phyloP scores from a whole-genome alignment of 164 flowering plant species.

The Platanus orientalis region DNA sequence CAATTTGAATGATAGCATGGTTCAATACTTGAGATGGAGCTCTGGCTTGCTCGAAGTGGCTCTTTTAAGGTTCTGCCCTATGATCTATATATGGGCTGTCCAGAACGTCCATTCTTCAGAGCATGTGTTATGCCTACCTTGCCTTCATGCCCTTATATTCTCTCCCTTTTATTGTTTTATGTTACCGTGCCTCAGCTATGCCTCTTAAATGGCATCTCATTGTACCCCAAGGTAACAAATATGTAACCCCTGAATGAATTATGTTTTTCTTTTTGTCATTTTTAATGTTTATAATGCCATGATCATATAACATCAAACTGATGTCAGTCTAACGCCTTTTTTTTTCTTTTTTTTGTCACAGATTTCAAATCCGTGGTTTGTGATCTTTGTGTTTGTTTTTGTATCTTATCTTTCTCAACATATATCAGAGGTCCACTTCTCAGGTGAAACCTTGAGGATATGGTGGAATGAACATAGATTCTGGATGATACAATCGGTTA shows the following conservation, averaged over 20 bases:
- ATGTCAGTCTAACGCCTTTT: too few relatives aligned
- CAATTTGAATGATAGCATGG: neutral
- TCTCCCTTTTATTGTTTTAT: neutral
- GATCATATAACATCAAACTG: too few relatives aligned
- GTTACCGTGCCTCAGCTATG: constrained; percentile 1
- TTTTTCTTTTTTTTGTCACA: neutral
- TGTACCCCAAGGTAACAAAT: constrained; percentile 6
- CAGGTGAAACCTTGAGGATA: neutral
- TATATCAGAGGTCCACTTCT: neutral
- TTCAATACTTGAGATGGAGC: constrained; percentile 4
- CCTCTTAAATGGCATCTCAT: neutral
- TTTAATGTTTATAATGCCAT: neutral
- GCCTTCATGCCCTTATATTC: neutral
- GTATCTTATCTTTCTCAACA: neutral
- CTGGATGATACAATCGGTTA: constrained; percentile 1
- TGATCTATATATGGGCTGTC: neutral
- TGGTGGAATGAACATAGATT: constrained; percentile 8
- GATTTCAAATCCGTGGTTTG: constrained; percentile 3
- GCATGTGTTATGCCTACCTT: neutral
- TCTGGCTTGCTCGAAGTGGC: neutral
- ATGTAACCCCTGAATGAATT: neutral
- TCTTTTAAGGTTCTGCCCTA: neutral
- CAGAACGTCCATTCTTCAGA: constrained; percentile 4
- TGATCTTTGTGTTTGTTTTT: neutral
- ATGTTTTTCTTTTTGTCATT: too few relatives aligned